phyloP scores from a whole-genome alignment of 1,284 basidiomycete genomes.

The Ustilago nuda region DNA sequence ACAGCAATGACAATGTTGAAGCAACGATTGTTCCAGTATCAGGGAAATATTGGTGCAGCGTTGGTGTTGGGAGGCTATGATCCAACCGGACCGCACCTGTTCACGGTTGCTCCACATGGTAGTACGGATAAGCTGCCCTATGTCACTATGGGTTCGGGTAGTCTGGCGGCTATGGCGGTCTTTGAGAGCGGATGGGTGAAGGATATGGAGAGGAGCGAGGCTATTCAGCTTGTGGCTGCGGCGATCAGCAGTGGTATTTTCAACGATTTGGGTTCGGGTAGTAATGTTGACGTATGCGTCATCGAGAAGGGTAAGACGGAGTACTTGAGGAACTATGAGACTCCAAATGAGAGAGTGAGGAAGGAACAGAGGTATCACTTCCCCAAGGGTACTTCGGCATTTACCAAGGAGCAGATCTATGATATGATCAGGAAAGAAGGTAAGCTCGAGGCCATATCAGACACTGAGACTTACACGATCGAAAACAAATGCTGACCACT shows the following conservation, averaged over 20 bases:
- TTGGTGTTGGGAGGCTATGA: conserved; percentile 98
- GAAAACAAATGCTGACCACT: too few relatives aligned
- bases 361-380: conserved; percentile 70
- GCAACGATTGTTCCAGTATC: conserved; percentile 87
- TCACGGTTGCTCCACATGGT: conserved; percentile 96
- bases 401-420: conserved; percentile 65
- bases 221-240: conserved; percentile 83
- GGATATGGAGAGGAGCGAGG: conserved; percentile 85
- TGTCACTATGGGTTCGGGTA: conserved; percentile 98
- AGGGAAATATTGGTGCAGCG: conserved; percentile 93
- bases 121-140: conserved; percentile 99
- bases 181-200: conserved; percentile 90
- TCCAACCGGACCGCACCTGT: conserved; percentile 89
- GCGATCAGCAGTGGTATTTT: conserved; percentile 97
- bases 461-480: background rate
- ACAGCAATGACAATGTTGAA: conserved; percentile 99
- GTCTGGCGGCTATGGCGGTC: conserved; percentile 96
- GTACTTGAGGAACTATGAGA: conserved; percentile 64
- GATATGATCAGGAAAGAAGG: conserved; percentile 75
- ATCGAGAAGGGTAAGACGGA: conserved; percentile 73
- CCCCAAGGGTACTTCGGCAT: conserved; percentile 81
- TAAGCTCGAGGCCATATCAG: conserved; percentile 39
- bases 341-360: conserved; percentile 63
- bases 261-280: conserved; percentile 98
- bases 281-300: conserved; percentile 95